These are phyloP conservation scores for Suhomyces sp. DNA, from an alignment of 805 yeast species.

Conservation along the genomic window DNA sequence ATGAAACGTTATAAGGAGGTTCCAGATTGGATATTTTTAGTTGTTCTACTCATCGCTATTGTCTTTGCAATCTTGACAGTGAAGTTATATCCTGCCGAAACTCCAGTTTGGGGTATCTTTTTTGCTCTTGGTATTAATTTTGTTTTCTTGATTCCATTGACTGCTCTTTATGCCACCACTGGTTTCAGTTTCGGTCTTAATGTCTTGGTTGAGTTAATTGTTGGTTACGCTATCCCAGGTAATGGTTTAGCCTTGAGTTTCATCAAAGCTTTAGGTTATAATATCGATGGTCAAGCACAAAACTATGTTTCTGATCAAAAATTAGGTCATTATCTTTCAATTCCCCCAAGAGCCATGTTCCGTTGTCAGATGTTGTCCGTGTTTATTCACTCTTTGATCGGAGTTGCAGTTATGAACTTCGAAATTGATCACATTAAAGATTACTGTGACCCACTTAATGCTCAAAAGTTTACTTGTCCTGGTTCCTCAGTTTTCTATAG, in stretches of 20 bases:
- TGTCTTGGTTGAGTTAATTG: constrained; percentile 54
- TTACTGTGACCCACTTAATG: constrained; percentile 19
- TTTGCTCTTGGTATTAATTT: constrained; percentile 51
- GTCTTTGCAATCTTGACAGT: constrained; percentile 29
- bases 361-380: constrained; percentile 28
- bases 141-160: constrained; percentile 51
- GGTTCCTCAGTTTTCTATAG: constrained; percentile 40
- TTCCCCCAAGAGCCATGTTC: constrained; percentile 45
- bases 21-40: constrained; percentile 21
- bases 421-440: constrained; percentile 16
- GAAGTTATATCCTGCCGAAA: constrained; percentile 36
- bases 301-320: constrained; percentile 39
- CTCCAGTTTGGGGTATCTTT: constrained; percentile 63
- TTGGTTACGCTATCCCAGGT: constrained; percentile 57
- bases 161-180: constrained; percentile 47
- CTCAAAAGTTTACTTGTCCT: constrained; percentile 32
- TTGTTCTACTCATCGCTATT: constrained; percentile 16
- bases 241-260: constrained; percentile 54
- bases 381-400: constrained; percentile 19
- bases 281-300: constrained; percentile 33
- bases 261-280: constrained; percentile 42
- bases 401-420: constrained; percentile 22
- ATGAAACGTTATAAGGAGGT: constrained; percentile 24
- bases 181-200: constrained; percentile 49
- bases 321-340: constrained; percentile 25